Base-by-base conservation (phyloP, 1,139 yeast species). In the Candida neerlandica region DNA sequence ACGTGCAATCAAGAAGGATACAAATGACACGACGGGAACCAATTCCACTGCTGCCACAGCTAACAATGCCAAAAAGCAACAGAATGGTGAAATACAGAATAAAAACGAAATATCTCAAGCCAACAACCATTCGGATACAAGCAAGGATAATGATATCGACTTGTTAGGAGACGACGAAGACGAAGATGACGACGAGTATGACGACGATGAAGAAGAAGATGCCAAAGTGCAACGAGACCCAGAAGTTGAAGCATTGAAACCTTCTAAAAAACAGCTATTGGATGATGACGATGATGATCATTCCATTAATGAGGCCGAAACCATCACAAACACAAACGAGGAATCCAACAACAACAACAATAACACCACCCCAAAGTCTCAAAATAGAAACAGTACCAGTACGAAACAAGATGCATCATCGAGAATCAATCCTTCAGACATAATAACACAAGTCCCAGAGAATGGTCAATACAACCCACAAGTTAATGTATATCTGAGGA, bases 261-360 rank as follows among this genome's bases (percentile, higher is more conserved):
- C 57, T 47, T 55, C 57, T 14, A 69, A 68, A 46, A 64, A 63
- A 46, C 72, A 70, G 30, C 56, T 67, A 47, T 53, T 68, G 42
- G 78, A 73, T 46, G 78, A 73, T 39, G 80, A 74, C 45, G n/a
- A n/a, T n/a, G n/a, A n/a, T n/a, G n/a, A n/a, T n/a, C 68, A 72
- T 50, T 71, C 77, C 7, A 63, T 70, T 38, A 70, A 74, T 53
- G 80, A 75, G 54, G 71, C 78, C 10, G 80, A 73, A 51, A 75
- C 80, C 26, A 71, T 75, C 35, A 70, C 78, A 18, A 73, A 74
- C 58, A 73, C 77, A 26, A 69, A 71, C 50, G 78, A 73, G 40
- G 67, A 69, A n/a, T 46, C 57, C 4, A 27, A 39, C n/a, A 51
- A 54, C 43, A 42, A 52, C n/a, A n/a, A n/a, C n/a, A n/a, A n/a